phyloP scores from a whole-genome alignment of 495 filamentous ascomycete species.

The Annulohypoxylon bovei region DNA sequence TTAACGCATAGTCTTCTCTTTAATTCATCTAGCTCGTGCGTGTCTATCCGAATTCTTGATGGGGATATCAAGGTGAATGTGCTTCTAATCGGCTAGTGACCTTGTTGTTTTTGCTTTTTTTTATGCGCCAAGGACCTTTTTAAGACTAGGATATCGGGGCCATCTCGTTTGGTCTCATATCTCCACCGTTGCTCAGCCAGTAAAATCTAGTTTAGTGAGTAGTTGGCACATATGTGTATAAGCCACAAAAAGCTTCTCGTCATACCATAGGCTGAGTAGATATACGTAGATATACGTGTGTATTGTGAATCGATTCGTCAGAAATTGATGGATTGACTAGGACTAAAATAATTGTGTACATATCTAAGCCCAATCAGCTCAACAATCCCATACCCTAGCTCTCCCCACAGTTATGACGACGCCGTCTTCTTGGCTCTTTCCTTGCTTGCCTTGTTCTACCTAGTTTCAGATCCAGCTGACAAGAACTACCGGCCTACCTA shows the following conservation, averaged over 20 bases:
- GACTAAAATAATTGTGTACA: not conserved
- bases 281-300: not conserved
- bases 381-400: not conserved
- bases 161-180: not conserved
- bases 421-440: slow-evolving; percentile 10
- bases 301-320: not conserved
- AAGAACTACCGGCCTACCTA: no score
- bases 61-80: not conserved
- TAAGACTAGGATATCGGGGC: no score
- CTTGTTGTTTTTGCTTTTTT: not conserved
- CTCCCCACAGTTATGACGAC: slow-evolving; percentile 37
- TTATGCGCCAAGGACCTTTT: not conserved
- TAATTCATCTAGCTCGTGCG: not conserved
- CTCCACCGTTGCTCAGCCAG: not conserved
- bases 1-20: slow-evolving; percentile 17
- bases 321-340: not conserved
- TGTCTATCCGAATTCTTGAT: not conserved
- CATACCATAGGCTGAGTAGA: not conserved
- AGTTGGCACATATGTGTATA: not conserved
- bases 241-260: not conserved
- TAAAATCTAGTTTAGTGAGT: not conserved
- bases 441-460: not conserved
- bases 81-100: slow-evolving; percentile 1
- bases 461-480: slow-evolving; percentile 26
- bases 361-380: slow-evolving; percentile 2